These are phyloP conservation scores for Starmerella roubikii DNA, from an alignment of 805 yeast genomes.

Conservation along the genomic window DNA sequence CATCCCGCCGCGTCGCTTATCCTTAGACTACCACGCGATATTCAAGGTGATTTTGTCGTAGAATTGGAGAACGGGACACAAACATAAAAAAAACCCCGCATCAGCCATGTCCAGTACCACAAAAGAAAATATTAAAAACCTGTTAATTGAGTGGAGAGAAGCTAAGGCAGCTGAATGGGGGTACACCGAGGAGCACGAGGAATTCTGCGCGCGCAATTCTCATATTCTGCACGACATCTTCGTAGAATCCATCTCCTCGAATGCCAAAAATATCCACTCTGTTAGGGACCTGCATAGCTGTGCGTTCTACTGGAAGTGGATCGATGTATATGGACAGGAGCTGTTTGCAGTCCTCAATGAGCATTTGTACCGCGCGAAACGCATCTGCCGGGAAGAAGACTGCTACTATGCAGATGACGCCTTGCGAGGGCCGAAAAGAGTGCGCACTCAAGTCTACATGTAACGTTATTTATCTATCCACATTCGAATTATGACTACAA, in stretches of 20 bases:
- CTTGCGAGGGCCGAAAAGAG: conserved; percentile 11
- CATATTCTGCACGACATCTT: conserved; percentile 24
- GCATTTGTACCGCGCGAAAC: conserved; percentile 19
- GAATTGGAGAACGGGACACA: no score
- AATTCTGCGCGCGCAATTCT: conserved; percentile 22
- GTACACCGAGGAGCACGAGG: conserved; percentile 17
- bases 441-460: not conserved
- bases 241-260: conserved; percentile 21
- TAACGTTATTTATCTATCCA: not conserved
- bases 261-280: conserved; percentile 19
- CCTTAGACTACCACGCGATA: no score
- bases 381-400: conserved; percentile 6
- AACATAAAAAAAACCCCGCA: no score
- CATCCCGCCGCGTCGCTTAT: no score
- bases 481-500: no score
- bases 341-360: conserved; percentile 19
- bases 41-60: no score
- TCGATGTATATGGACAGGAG: conserved; percentile 22
- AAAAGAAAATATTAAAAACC: conserved; percentile 1
- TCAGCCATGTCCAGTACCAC: not conserved
- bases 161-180: conserved; percentile 17
- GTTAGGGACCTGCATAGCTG: conserved; percentile 19
- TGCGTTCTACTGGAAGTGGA: conserved; percentile 24
- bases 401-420: no score
- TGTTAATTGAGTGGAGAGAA: conserved; percentile 17